Conservation (phyloP, 306 rosid genomes). For the Canavalia gladiata region DNA sequence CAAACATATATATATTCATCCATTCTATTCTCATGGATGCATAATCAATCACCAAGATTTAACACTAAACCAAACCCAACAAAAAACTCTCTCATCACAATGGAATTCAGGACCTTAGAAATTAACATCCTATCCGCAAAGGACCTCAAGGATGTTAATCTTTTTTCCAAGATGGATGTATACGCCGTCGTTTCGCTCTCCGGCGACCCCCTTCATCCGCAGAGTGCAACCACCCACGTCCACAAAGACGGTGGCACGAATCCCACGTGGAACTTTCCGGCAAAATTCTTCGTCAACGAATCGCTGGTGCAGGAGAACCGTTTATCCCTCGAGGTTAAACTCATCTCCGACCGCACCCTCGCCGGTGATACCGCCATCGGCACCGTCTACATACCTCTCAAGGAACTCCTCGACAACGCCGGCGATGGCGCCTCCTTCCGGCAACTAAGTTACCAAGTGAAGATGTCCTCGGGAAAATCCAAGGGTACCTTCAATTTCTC, state of each 20-base stretch:
- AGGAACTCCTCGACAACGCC: conserved; percentile 64
- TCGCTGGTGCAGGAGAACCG: conserved; percentile 54
- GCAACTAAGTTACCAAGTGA: conserved; percentile 66
- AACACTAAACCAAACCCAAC: neutral
- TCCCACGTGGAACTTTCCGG: conserved; percentile 73
- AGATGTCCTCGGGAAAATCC: conserved; percentile 62
- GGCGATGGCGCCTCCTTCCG: conserved; percentile 44
- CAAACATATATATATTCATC: neutral
- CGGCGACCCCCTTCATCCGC: conserved; percentile 53
- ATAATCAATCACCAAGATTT: neutral
- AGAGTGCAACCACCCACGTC: conserved; percentile 54
- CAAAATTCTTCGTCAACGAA: conserved; percentile 61
- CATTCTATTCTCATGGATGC: neutral
- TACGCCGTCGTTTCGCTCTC: conserved; percentile 70
- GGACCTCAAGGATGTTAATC: conserved; percentile 71
- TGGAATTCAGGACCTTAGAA: conserved; percentile 69
- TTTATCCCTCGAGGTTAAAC: conserved; percentile 57
- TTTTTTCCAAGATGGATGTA: conserved; percentile 78
- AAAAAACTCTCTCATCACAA: neutral
- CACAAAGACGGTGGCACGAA: conserved; percentile 55
- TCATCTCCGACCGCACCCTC: conserved; percentile 62
- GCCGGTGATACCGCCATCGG: conserved; percentile 70
- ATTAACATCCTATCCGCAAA: conserved; percentile 73
- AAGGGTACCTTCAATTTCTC: conserved; percentile 67
- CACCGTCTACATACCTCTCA: conserved; percentile 61